A percentile compares a stretch with the other conserved stretches of the same genome.
Evolutionary conservation across 129 eudicot species (phyloP).

Genomic region (Saussurea involucrata): DNA sequence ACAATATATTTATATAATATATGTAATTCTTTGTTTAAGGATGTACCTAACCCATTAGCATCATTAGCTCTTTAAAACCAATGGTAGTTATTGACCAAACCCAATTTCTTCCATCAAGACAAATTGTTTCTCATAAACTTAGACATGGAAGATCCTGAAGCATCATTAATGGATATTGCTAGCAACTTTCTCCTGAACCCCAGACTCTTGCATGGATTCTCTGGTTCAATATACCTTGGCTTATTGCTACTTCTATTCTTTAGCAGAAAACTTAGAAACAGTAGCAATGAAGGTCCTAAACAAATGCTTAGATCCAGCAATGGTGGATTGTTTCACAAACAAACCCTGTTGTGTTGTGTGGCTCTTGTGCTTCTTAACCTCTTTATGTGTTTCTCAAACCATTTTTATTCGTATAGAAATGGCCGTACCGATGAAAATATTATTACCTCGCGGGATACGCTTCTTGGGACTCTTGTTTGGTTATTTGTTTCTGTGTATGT

Average conservation of each 20-base stretch:
- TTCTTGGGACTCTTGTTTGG: slow-evolving; percentile 48
- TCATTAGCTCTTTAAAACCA: too few relatives aligned
- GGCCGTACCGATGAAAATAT: slow-evolving; percentile 59
- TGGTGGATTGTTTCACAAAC: slow-evolving; percentile 31
- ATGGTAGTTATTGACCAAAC: not conserved
- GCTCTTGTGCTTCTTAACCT: slow-evolving; percentile 48
- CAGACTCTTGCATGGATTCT: slow-evolving; percentile 31
- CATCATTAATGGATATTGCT: slow-evolving; percentile 15
- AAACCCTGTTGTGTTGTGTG: slow-evolving; percentile 37
- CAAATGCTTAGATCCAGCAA: slow-evolving; percentile 8
- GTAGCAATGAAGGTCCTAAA: slow-evolving; percentile 19
- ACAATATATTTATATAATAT: not conserved
- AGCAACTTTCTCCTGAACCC: slow-evolving; percentile 30
- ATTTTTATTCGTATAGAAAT: slow-evolving; percentile 47
- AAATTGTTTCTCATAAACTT: not conserved
- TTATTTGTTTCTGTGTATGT: slow-evolving; percentile 36
- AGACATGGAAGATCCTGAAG: slow-evolving; percentile 11
- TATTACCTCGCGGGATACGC: slow-evolving; percentile 24
- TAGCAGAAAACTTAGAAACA: slow-evolving; percentile 17
- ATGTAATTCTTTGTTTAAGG: too few relatives aligned
- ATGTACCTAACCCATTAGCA: too few relatives aligned
- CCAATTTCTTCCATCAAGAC: not conserved
- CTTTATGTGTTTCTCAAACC: slow-evolving; percentile 40
- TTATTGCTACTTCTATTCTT: slow-evolving; percentile 32
- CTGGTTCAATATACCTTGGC: slow-evolving; percentile 37